phyloP scores from a whole-genome alignment of 371 early-diverging fungal genomes.

The Lichtheimia ramosa region DNA sequence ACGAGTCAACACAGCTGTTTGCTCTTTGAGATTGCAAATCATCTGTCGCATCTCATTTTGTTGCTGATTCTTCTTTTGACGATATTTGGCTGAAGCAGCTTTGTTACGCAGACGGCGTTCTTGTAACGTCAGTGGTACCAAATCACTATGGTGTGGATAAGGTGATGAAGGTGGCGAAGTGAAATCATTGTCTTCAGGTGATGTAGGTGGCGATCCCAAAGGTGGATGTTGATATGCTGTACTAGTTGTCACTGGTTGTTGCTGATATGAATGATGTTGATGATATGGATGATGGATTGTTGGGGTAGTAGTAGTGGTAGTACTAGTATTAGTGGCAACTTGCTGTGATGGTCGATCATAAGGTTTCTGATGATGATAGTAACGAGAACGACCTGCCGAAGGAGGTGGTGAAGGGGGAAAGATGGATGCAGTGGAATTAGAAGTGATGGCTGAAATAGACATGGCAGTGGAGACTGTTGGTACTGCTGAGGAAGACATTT shows the following conservation, averaged over 20 bases:
- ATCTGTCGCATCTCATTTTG: conserved; percentile 59
- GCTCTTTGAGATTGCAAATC: conserved; percentile 50
- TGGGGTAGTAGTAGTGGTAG: too few species aligned
- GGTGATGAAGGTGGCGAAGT: conserved; percentile 30
- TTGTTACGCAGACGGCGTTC: conserved; percentile 64
- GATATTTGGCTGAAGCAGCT: conserved; percentile 65
- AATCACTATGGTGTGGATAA: not conserved
- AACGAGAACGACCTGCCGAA: conserved; percentile 16
- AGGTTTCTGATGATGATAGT: conserved; percentile 9
- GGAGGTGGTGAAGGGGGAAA: conserved; percentile 26
- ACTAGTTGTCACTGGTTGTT: not conserved
- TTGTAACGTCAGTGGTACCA: conserved; percentile 42
- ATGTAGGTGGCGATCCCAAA: conserved; percentile 36
- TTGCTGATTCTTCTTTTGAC: conserved; percentile 64
- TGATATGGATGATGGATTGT: not conserved
- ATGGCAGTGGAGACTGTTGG: conserved; percentile 16
- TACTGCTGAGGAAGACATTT: not conserved
- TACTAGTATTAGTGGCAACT: too few species aligned
- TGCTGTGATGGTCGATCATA: too few species aligned
- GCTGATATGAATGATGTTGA: conserved; percentile 13
- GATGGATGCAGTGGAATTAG: conserved; percentile 10
- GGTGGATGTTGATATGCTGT: not conserved
- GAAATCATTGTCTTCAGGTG: conserved; percentile 32
- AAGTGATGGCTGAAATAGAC: conserved; percentile 42
- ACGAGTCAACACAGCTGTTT: conserved; percentile 50